phyloP scores from a whole-genome alignment of 2,329 filamentous ascomycete genomes.

The Stachybotrys elegans region DNA sequence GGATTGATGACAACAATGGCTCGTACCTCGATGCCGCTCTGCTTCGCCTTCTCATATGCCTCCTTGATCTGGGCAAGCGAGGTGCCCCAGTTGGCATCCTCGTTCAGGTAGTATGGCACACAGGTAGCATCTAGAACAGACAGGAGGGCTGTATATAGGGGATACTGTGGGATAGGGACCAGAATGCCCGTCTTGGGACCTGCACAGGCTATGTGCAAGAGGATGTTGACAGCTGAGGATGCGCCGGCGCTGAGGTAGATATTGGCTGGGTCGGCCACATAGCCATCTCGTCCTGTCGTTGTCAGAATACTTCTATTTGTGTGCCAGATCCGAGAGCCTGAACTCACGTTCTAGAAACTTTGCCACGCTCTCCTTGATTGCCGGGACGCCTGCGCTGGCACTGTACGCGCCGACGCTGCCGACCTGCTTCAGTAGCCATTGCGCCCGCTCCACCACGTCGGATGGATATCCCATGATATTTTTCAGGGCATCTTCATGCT shows the following conservation, averaged over 20 bases:
- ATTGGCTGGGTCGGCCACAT: constrained; percentile 68
- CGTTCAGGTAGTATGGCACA: constrained; percentile 89
- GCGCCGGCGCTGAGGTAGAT: constrained; percentile 88
- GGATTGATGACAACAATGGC: constrained; percentile 96
- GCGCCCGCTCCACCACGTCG: constrained; percentile 79
- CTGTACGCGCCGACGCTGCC: constrained; percentile 94
- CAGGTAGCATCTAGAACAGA: constrained; percentile 74
- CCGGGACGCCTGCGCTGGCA: constrained; percentile 78
- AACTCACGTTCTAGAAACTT: constrained; percentile 78
- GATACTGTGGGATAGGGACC: constrained; percentile 97
- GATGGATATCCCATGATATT: constrained; percentile 75
- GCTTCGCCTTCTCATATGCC: constrained; percentile 66
- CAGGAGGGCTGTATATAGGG: constrained; percentile 91
- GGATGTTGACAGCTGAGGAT: constrained; percentile 86
- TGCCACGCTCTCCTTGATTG: constrained; percentile 80
- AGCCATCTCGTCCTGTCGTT: constrained; percentile 70
- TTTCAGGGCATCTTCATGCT: constrained; percentile 71
- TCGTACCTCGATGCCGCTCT: constrained; percentile 75
- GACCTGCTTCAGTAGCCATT: constrained; percentile 70
- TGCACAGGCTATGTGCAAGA: constrained; percentile 81
- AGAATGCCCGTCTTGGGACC: constrained; percentile 72
- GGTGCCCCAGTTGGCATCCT: constrained; percentile 79
- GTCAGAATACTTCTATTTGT: not conserved
- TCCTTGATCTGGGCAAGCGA: constrained; percentile 68
- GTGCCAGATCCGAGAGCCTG: too few species aligned